Conservation (phyloP, 1,139 yeast genomes). For the Hanseniaspora uvarum region DNA sequence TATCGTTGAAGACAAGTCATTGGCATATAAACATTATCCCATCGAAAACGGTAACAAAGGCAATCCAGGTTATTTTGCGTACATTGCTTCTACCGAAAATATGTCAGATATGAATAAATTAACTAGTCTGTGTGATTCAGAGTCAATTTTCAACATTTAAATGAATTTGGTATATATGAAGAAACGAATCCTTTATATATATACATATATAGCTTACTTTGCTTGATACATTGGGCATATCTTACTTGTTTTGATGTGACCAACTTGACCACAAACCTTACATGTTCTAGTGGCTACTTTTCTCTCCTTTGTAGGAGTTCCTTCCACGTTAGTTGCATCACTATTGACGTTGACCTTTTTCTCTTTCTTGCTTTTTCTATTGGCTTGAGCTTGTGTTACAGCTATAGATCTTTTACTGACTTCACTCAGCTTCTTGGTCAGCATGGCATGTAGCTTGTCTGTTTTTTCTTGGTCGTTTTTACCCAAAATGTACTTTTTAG, state of each 20-base stretch:
- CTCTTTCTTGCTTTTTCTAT: conserved; percentile 48
- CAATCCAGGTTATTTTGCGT: conserved; percentile 32
- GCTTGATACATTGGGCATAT: conserved; percentile 72
- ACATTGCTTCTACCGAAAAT: conserved; percentile 29
- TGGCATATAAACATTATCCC: conserved; percentile 30
- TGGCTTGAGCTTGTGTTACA: conserved; percentile 67
- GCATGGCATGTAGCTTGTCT: conserved; percentile 61
- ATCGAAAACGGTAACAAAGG: conserved; percentile 29
- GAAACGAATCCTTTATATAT: not conserved
- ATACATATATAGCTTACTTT: not conserved
- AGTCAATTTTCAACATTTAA: conserved; percentile 28
- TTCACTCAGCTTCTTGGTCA: conserved; percentile 32
- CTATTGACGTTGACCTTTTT: conserved; percentile 35
- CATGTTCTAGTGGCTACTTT: conserved; percentile 60
- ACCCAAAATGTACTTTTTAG: conserved; percentile 54
- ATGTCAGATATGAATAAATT: conserved; percentile 21
- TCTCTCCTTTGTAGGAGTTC: conserved; percentile 33
- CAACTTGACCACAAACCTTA: conserved; percentile 90
- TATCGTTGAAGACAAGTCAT: conserved; percentile 27
- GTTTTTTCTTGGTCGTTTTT: conserved; percentile 82
- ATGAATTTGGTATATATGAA: not conserved
- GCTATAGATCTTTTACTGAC: conserved; percentile 43
- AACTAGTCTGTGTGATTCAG: conserved; percentile 23
- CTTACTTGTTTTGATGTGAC: conserved; percentile 82
- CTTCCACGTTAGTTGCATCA: conserved; percentile 25